Percentiles rank a stretch among this genome's conserved stretches.
phyloP scores from a whole-genome alignment of 2,329 filamentous ascomycete species.

The Curvularia eragrostidis region DNA sequence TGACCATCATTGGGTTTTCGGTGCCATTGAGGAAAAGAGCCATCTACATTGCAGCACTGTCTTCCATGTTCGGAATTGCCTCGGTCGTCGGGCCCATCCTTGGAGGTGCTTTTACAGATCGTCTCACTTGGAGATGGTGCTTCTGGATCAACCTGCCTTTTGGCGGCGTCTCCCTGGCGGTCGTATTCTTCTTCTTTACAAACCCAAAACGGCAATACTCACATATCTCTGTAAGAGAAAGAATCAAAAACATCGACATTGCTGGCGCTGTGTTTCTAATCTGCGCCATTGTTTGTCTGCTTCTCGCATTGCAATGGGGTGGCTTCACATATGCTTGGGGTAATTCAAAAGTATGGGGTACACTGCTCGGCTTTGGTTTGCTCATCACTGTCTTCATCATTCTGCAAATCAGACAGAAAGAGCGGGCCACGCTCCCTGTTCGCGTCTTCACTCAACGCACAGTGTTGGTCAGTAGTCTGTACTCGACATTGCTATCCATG shows the following conservation, averaged over 20 bases:
- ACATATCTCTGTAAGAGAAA: conserved; percentile 41
- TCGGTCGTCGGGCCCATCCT: conserved; percentile 52
- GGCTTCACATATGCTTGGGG: conserved; percentile 57
- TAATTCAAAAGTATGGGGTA: conserved; percentile 56
- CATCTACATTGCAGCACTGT: conserved; percentile 49
- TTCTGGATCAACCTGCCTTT: conserved; percentile 53
- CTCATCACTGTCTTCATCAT: conserved; percentile 54
- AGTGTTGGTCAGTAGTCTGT: conserved; percentile 42
- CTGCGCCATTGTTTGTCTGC: conserved; percentile 41
- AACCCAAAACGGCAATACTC: conserved; percentile 35
- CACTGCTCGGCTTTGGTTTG: conserved; percentile 58
- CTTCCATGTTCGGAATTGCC: conserved; percentile 50
- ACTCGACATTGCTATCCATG: conserved; percentile 48
- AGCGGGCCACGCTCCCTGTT: conserved; percentile 41
- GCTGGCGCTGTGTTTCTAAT: conserved; percentile 43
- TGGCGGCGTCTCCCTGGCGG: conserved; percentile 48
- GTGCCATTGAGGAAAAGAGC: conserved; percentile 54
- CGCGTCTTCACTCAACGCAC: conserved; percentile 48
- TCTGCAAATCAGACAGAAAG: conserved; percentile 40
- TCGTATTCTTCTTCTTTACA: conserved; percentile 43
- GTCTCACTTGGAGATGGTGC: conserved; percentile 50
- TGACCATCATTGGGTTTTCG: conserved; percentile 57
- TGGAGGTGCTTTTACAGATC: conserved; percentile 53
- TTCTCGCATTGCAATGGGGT: conserved; percentile 49
- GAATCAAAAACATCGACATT: conserved; percentile 50